These are phyloP conservation scores for Colletotrichum sp. DNA, from an alignment of 2,329 filamentous ascomycete species.

Conservation along the genomic window DNA sequence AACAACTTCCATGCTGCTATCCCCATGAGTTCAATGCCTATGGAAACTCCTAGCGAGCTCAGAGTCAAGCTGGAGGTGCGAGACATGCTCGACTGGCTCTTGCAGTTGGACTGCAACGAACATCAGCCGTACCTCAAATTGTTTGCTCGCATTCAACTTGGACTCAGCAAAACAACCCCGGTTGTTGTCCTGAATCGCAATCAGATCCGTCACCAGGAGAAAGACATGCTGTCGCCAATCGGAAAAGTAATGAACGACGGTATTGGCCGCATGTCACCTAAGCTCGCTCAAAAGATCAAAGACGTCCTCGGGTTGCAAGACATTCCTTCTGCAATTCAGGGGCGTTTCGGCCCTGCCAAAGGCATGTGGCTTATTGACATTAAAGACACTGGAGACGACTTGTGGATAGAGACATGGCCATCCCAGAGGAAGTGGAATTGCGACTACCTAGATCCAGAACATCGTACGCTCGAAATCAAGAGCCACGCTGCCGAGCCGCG, in stretches of 20 bases:
- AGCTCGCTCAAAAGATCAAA: slow-evolving; percentile 59
- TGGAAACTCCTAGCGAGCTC: neutral
- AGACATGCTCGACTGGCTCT: slow-evolving; percentile 57
- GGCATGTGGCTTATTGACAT: slow-evolving; percentile 74
- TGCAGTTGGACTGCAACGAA: slow-evolving; percentile 49
- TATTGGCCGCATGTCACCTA: slow-evolving; percentile 67
- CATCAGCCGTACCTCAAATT: slow-evolving; percentile 57
- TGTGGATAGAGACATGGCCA: slow-evolving; percentile 70
- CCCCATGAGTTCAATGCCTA: slow-evolving; percentile 19
- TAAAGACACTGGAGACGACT: slow-evolving; percentile 43
- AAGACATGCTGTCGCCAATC: slow-evolving; percentile 44
- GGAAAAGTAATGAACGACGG: slow-evolving; percentile 68
- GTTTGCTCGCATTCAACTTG: slow-evolving; percentile 62
- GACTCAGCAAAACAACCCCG: slow-evolving; percentile 55
- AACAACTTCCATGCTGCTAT: slow-evolving; percentile 38
- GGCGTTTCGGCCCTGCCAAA: slow-evolving; percentile 74
- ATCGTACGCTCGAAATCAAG: slow-evolving; percentile 71
- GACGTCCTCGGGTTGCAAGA: slow-evolving; percentile 52
- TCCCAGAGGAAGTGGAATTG: slow-evolving; percentile 74
- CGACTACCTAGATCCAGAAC: slow-evolving; percentile 47
- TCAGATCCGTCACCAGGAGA: slow-evolving; percentile 46
- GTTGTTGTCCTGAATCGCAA: slow-evolving; percentile 47
- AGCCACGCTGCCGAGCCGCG: slow-evolving; percentile 49
- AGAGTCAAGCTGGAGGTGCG: slow-evolving; percentile 39
- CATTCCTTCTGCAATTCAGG: slow-evolving; percentile 71